Conservation (phyloP, 352 stramenopile species). For the Globisporangium middletonii region DNA sequence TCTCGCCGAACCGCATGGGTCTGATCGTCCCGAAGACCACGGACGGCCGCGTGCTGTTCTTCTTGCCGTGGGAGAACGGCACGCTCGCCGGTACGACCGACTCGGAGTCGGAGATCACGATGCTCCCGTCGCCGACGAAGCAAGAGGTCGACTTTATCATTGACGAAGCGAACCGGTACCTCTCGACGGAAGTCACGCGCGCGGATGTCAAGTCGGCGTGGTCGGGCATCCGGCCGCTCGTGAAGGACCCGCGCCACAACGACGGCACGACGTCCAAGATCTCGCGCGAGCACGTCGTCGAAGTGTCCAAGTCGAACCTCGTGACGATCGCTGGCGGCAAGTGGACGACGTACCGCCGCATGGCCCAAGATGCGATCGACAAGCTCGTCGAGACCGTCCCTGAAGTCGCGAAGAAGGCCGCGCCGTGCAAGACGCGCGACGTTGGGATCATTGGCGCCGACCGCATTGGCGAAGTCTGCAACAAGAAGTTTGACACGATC, state of each 20-base stretch:
- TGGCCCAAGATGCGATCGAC: conserved; percentile 94
- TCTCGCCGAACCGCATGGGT: conserved; percentile 92
- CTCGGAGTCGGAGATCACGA: conserved; percentile 91
- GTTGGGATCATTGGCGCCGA: conserved; percentile 87
- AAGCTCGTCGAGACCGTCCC: conserved; percentile 79
- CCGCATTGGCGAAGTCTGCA: conserved; percentile 91
- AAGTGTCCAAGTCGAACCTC: conserved; percentile 86
- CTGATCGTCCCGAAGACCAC: conserved; percentile 96
- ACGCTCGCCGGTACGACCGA: conserved; percentile 93
- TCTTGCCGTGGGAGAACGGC: conserved; percentile 94
- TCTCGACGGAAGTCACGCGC: conserved; percentile 84
- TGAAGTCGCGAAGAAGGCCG: conserved; percentile 63
- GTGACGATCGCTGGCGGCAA: conserved; percentile 95
- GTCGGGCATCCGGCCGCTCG: conserved; percentile 94
- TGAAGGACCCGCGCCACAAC: conserved; percentile 85
- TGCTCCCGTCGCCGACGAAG: conserved; percentile 90
- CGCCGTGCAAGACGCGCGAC: conserved; percentile 68
- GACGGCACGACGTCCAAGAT: conserved; percentile 84
- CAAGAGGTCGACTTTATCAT: conserved; percentile 95
- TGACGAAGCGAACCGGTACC: conserved; percentile 88
- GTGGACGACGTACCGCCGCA: conserved; percentile 96
- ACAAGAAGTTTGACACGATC: conserved; percentile 96
- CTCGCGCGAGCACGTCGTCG: conserved; percentile 93
- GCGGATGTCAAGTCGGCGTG: conserved; percentile 93
- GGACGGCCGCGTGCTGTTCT: conserved; percentile 93